These are phyloP conservation scores for Dimocarpus longan DNA, from an alignment of 345 rosid genomes.

Conservation along the genomic window DNA sequence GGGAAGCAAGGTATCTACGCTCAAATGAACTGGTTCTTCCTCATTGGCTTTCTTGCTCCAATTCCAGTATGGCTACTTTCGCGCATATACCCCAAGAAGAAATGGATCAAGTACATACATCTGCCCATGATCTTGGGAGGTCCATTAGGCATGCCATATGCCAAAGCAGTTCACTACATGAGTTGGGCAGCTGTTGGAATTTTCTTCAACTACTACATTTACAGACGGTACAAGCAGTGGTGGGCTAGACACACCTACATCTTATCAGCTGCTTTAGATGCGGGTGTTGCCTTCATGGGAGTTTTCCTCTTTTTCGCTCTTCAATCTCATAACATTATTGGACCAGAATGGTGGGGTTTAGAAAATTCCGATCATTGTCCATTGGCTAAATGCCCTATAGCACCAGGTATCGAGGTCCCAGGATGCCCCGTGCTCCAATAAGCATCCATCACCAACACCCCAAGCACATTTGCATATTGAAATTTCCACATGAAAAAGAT, in stretches of 20 bases:
- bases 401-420: slow-evolving; percentile 48
- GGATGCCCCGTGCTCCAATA: slow-evolving; percentile 65
- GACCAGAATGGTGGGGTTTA: slow-evolving; percentile 67
- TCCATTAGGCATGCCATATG: slow-evolving; percentile 51
- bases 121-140: slow-evolving; percentile 62
- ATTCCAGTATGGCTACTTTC: slow-evolving; percentile 60
- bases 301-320: slow-evolving; percentile 56
- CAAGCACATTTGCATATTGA: background rate
- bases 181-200: slow-evolving; percentile 63
- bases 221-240: slow-evolving; percentile 58
- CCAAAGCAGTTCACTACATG: slow-evolving; percentile 58
- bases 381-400: slow-evolving; percentile 63
- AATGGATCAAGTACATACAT: slow-evolving; percentile 55
- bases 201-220: slow-evolving; percentile 63
- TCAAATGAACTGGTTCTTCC: slow-evolving; percentile 73
- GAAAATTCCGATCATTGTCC: slow-evolving; percentile 52
- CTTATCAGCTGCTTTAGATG: slow-evolving; percentile 75
- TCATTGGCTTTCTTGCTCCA: slow-evolving; percentile 66
- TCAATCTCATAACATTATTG: slow-evolving; percentile 49
- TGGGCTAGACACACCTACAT: slow-evolving; percentile 76
- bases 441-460: background rate
- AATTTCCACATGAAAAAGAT: too few relatives aligned
- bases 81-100: slow-evolving; percentile 59
- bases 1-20: slow-evolving; percentile 56
- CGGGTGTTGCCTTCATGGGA: slow-evolving; percentile 74